Base-by-base conservation (phyloP, 2,329 filamentous ascomycete species). In the Gremmenia infestans region DNA sequence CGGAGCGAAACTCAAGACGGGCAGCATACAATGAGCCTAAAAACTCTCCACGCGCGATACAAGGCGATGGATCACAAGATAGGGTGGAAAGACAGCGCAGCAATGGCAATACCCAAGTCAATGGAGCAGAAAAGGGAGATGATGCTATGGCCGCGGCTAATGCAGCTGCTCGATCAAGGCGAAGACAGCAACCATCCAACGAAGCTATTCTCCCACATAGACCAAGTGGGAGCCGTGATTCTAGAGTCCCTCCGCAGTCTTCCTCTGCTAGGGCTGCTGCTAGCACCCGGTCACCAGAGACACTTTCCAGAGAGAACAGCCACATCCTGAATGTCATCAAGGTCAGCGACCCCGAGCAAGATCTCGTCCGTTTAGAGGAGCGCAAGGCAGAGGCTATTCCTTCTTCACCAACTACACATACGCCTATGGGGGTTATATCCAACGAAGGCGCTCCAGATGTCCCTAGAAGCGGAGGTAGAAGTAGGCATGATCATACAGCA, bases 261-360 rank as follows among this genome's bases (percentile, higher is more conserved):
- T 60, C 71, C 52, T 58, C 75, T 55, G 59, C 63, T 54, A 53
- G 71, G 72, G 48, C 73, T 74, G 58, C 73, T 58, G 62, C 71
- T 67, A 48, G 72, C 79, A 48, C 78, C 81, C 56, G 80, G 40
- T 74, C 78, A 60, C 74, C 81, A 39, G 81, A 80, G 17, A 80
- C 79, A 43, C 78, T 88, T 12, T 82, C 85, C 14, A 84, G 88
- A 56, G 89, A 96, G 70, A 85, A 88, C 54, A 92, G 87, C 72
- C 85, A 91, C 55, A 85, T 91, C 35, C 80, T 96, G 60, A 89
- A 88, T 69, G 83, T 88, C 59, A 83, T 92, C 60, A 78, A 93
- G 60, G 81, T 91, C 25, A 88, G 87, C 50, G 87, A 90, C 63
- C 88, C 89, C 6, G 81, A 87, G 61, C 83, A 86, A 47, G 89